Evolutionary conservation across 257 asterid species (phyloP), one percentile per base, ranked within the genome.

Genomic region (Catharanthus roseus): DNA sequence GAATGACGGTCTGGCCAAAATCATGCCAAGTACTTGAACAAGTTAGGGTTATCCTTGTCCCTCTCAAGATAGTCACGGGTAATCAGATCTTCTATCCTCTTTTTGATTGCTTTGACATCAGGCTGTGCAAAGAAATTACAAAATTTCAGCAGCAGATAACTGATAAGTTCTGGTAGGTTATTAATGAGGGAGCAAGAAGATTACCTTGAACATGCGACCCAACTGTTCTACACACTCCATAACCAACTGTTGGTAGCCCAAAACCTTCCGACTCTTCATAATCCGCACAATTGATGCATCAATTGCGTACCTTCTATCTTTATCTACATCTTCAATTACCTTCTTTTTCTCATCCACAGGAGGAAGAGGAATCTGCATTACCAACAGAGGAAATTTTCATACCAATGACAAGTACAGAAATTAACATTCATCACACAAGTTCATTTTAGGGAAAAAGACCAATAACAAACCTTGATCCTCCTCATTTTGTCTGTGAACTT

Each of bases 341-440:
- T 90, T 95, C 83, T 92, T 95, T 81, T 88, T 92, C 88, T 95
- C 99, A 69, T 95, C 99, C 76, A 95, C 98, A 0, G 99, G 99
- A 47, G 99, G 99, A 31, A 95, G 91, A 57, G 99, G 98, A 47
- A 95, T 86, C 99, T 95, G 83, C 71, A 77, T 77, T 75, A 58
- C 65, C 60, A 78, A 26, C 26, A 36, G 24, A 74, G 13, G 33
- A 50, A 49, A 19, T 72, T 49, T 51, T 60, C 24, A 31, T 31
- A 31, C 31, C 5, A 31, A 0, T 13, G 13, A 58, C 41, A 15
- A 15, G 6, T 1, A 21, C 9, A 5, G n/a, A 5, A 57, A 0
- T 15, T 15, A 1, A 15, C 26, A 60, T 60, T n/a, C 64, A 28
- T 57, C 26, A 57, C n/a, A 6, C 12, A 18, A 49, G 55, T 38